Evolutionary conservation across 495 filamentous ascomycete genomes (phyloP).

Genomic region (Aspergillus ostianus): DNA sequence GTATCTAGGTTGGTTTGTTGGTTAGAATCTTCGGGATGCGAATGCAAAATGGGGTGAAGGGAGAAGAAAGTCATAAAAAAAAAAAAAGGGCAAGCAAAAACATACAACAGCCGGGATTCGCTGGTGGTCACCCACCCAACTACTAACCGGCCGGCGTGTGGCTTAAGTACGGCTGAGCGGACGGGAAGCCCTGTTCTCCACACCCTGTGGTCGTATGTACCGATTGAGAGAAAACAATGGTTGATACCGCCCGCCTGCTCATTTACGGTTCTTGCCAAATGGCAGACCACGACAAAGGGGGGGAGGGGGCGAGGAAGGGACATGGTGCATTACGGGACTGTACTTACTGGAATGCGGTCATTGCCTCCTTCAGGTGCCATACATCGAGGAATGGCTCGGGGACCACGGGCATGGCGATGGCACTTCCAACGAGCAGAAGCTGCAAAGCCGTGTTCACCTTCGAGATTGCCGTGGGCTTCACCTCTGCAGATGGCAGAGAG

Average conservation of each 20-base stretch:
- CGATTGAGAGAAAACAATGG: not conserved
- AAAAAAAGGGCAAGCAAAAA: slow-evolving; percentile 31
- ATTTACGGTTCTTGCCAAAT: not conserved
- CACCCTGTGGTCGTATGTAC: slow-evolving; percentile 40
- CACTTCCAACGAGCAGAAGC: slow-evolving; percentile 72
- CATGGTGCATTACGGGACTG: slow-evolving; percentile 10
- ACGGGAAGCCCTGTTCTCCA: slow-evolving; percentile 43
- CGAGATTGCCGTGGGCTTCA: slow-evolving; percentile 84
- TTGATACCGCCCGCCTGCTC: slow-evolving; percentile 13
- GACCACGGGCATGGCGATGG: slow-evolving; percentile 70
- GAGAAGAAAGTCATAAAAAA: slow-evolving; percentile 11
- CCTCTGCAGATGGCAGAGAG: slow-evolving; percentile 86
- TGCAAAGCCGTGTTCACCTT: slow-evolving; percentile 88
- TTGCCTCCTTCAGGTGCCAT: slow-evolving; percentile 51
- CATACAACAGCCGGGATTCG: slow-evolving; percentile 39
- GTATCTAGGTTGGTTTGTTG: slow-evolving; percentile 38
- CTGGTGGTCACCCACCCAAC: slow-evolving; percentile 40
- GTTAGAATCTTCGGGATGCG: slow-evolving; percentile 2
- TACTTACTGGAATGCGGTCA: slow-evolving; percentile 73
- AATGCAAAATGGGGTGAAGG: slow-evolving; percentile 12
- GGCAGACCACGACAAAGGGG: slow-evolving; percentile 1
- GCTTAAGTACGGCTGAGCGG: slow-evolving; percentile 43
- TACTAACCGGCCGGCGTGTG: slow-evolving; percentile 41
- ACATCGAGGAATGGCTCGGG: slow-evolving; percentile 40
- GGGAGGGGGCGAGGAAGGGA: not conserved